Evolutionary conservation across 805 yeast genomes (phyloP).

Genomic region (Saturnispora diversa): DNA sequence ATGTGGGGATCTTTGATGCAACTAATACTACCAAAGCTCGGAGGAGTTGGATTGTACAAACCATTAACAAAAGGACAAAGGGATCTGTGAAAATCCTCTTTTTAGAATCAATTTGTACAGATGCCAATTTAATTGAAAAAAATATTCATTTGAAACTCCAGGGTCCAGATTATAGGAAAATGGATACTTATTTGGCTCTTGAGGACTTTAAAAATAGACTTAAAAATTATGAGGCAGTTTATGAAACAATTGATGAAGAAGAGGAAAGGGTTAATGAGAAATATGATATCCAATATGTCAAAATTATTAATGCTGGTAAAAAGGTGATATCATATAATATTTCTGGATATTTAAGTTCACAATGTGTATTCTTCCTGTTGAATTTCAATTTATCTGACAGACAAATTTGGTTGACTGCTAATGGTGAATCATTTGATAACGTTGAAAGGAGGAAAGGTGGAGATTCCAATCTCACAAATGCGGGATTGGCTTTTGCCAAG

Average conservation of each 20-base stretch:
- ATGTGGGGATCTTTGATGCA: conserved; percentile 54
- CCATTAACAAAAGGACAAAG: conserved; percentile 29
- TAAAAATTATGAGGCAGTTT: conserved; percentile 77
- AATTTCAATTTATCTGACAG: conserved; percentile 33
- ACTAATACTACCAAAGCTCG: conserved; percentile 46
- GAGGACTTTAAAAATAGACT: conserved; percentile 77
- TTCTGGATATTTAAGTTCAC: conserved; percentile 50
- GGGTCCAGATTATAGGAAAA: conserved; percentile 87
- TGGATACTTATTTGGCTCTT: conserved; percentile 75
- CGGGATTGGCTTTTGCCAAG: conserved; percentile 28
- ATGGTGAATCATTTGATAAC: conserved; percentile 29
- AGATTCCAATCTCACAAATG: conserved; percentile 25
- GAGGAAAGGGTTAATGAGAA: conserved; percentile 37
- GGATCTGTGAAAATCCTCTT: conserved; percentile 34
- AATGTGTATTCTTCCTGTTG: conserved; percentile 45
- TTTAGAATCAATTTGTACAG: conserved; percentile 77
- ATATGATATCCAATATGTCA: conserved; percentile 47
- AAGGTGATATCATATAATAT: conserved; percentile 49
- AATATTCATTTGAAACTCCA: conserved; percentile 78
- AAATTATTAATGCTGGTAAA: conserved; percentile 56
- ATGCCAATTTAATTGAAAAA: conserved; percentile 66
- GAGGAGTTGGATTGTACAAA: conserved; percentile 33
- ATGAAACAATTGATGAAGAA: conserved; percentile 76
- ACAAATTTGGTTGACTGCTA: conserved; percentile 32
- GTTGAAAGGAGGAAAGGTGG: conserved; percentile 27